Conservation (phyloP, 1,139 yeast genomes). For the Taphrina wiesneri region DNA sequence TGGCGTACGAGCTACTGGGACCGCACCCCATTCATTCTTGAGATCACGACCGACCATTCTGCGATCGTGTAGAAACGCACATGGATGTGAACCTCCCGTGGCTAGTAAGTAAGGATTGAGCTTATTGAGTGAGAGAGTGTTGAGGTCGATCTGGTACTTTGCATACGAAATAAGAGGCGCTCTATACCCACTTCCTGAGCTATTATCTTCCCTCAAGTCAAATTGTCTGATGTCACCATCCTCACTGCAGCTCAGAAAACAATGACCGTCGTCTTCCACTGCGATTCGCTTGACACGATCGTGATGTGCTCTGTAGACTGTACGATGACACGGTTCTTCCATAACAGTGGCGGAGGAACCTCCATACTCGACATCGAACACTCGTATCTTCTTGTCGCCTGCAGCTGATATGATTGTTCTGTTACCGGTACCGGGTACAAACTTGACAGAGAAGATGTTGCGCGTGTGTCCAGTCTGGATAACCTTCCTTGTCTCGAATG, state of each 20-base stretch:
- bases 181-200: slow-evolving; percentile 15
- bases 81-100: slow-evolving; percentile 38
- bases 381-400: slow-evolving; percentile 39
- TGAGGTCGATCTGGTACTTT: slow-evolving; percentile 34
- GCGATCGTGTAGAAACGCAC: slow-evolving; percentile 39
- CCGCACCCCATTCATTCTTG: slow-evolving; percentile 36
- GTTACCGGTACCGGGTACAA: slow-evolving; percentile 39
- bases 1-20: slow-evolving; percentile 22
- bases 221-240: slow-evolving; percentile 40
- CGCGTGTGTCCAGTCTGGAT: slow-evolving; percentile 39
- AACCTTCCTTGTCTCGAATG: slow-evolving; percentile 29
- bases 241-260: slow-evolving; percentile 38
- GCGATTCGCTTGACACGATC: slow-evolving; percentile 39
- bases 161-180: slow-evolving; percentile 37
- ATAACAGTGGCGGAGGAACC: slow-evolving; percentile 5
- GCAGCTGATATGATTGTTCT: slow-evolving; percentile 37
- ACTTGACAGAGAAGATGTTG: slow-evolving; percentile 39
- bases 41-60: slow-evolving; percentile 37
- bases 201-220: slow-evolving; percentile 35
- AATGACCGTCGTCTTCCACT: slow-evolving; percentile 37
- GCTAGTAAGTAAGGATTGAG: slow-evolving; percentile 39
- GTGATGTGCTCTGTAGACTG: slow-evolving; percentile 26
- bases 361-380: slow-evolving; percentile 38
- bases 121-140: slow-evolving; percentile 38
- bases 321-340: slow-evolving; percentile 12